A percentile compares a stretch with the other conserved stretches of the same genome.
Evolutionary conservation across 345 rosid species (phyloP).

Genomic region (Geranium rotundifolium): DNA sequence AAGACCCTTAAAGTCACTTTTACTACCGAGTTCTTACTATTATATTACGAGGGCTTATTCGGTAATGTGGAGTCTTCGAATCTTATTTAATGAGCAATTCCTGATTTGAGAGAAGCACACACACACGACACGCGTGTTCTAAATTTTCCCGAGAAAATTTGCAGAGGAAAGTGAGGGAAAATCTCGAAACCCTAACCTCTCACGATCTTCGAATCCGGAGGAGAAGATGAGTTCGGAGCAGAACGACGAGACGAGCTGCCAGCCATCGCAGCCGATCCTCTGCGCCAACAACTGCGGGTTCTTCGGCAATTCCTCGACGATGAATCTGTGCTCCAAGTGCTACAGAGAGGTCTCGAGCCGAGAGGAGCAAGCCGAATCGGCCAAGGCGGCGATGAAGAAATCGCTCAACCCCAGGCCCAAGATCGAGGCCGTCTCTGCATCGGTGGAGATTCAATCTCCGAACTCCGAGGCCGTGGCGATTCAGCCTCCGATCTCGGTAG

Average conservation of each 20-base stretch:
- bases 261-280: constrained; percentile 55
- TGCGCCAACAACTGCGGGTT: constrained; percentile 80
- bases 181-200: background rate
- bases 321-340: constrained; percentile 87
- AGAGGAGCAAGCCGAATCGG: constrained; percentile 52
- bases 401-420: constrained; percentile 28
- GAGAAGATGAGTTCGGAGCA: constrained; percentile 63
- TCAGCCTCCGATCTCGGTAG: too few species aligned
- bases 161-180: background rate
- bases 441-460: background rate
- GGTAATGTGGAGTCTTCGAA: background rate
- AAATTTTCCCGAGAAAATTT: background rate
- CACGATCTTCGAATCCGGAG: too few species aligned
- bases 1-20: background rate
- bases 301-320: constrained; percentile 65
- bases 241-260: constrained; percentile 61
- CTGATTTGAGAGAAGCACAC: too few species aligned
- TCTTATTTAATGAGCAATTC: background rate
- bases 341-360: constrained; percentile 42
- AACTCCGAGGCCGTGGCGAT: background rate
- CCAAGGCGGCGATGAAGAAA: constrained; percentile 57
- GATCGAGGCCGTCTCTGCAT: background rate
- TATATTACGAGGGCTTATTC: background rate
- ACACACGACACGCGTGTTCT: background rate
- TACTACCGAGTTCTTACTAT: background rate